Evolutionary conservation across 768 basidiomycete genomes (phyloP), one percentile per base, ranked within the genome.

Genomic region (Solioccasus polychromus): DNA sequence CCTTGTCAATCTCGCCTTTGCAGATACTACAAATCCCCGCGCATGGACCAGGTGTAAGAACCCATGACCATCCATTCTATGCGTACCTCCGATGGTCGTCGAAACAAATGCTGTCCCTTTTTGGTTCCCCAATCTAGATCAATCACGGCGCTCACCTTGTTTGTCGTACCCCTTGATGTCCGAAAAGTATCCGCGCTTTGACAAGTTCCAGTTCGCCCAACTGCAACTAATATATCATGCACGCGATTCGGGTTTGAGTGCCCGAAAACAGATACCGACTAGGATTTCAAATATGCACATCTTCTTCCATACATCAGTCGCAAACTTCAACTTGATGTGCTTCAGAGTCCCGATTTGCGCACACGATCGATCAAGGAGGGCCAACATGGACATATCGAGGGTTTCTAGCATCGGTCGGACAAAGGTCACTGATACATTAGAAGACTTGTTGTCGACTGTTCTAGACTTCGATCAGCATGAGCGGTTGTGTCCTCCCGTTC

Each of bases 281-380:
- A 15, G 34, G 37, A 60, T 57, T 59, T 54, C 45, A 53, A 57
- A 59, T 55, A 22, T 1, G 23, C 19, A 9, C n/a, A n/a, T n/a
- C n/a, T 23, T 17, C 18, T 45, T 29, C 31, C 24, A 39, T 30
- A 24, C 24, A 14, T 8, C 5, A 17, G 34, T 37, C n/a, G 35
- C 20, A 8, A 5, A 39, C n/a, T 40, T n/a, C 31, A 11, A 35
- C 4, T 39, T 38, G 24, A 24, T 18, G 34, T 22, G 25, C n/a
- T 9, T 38, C 14, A 5, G 30, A 14, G 36, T 38, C 58, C 22
- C 45, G 54, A 38, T 46, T 39, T 19, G 1, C 11, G 7, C 32
- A 19, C 25, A 24, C 3, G 39, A 48, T 54, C 55, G 32, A 54
- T 61, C 53, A 42, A 34, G 12, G 7, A 23, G 39, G 19, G 35